A percentile compares a stretch with the other conserved stretches of the same genome.
These are phyloP conservation scores for Metschnikowia continentalis DNA, from an alignment of 805 yeast genomes.

Conservation along the genomic window DNA sequence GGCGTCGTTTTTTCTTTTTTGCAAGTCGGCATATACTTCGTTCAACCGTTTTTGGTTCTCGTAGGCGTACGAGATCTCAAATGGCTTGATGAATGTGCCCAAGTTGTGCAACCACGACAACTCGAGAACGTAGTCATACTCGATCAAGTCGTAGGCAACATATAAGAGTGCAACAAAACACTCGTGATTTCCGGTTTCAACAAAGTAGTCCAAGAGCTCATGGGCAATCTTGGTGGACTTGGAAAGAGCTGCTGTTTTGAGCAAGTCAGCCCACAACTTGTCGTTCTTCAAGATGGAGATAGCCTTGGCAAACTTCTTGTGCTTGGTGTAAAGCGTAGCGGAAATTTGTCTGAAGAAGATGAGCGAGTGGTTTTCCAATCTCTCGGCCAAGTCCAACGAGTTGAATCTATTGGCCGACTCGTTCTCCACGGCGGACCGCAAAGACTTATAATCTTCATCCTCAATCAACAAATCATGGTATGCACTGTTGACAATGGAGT, in stretches of 20 bases:
- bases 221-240: constrained; percentile 77
- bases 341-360: constrained; percentile 95
- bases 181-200: constrained; percentile 95
- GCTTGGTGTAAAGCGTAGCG: constrained; percentile 88
- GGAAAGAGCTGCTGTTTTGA: constrained; percentile 85
- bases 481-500: constrained; percentile 87
- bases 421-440: constrained; percentile 77
- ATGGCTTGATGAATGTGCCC: constrained; percentile 85
- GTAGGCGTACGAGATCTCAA: constrained; percentile 75
- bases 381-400: constrained; percentile 83
- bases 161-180: constrained; percentile 87
- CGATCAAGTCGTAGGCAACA: constrained; percentile 75
- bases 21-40: constrained; percentile 65
- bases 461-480: constrained; percentile 93
- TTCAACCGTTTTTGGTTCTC: constrained; percentile 69
- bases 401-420: constrained; percentile 84
- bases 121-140: constrained; percentile 81
- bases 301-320: constrained; percentile 89
- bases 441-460: constrained; percentile 91
- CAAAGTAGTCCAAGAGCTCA: constrained; percentile 85
- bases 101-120: constrained; percentile 86
- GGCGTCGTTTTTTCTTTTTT: constrained; percentile 60
- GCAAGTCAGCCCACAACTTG: constrained; percentile 91
- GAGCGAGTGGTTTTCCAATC: constrained; percentile 86
- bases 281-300: constrained; percentile 85